Percentiles rank a stretch among this genome's conserved stretches.
Conservation (phyloP, 108 stramenopile species). For the Pseudonitzschia pungens region DNA sequence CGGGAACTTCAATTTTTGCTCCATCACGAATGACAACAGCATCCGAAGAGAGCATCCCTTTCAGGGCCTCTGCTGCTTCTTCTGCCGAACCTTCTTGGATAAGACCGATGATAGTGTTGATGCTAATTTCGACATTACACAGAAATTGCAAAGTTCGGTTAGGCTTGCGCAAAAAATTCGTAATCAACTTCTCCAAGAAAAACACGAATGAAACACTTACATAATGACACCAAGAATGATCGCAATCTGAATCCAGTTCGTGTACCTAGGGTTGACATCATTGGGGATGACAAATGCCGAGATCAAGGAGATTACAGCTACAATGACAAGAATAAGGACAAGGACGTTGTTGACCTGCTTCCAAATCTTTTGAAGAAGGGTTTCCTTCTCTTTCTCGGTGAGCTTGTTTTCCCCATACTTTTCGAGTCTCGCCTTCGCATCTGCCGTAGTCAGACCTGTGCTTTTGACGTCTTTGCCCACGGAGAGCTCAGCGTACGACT, state of each 20-base stretch:
- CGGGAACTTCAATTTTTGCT: slow-evolving; percentile 65
- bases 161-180: too few relatives aligned
- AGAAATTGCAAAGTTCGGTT: background rate
- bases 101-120: slow-evolving; percentile 80
- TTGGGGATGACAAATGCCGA: slow-evolving; percentile 43
- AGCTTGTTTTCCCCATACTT: slow-evolving; percentile 76
- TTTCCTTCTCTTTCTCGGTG: slow-evolving; percentile 65
- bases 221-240: slow-evolving; percentile 67
- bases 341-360: slow-evolving; percentile 78
- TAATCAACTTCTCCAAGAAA: too few relatives aligned
- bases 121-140: slow-evolving; percentile 18
- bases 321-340: slow-evolving; percentile 72
- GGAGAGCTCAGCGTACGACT: slow-evolving; percentile 40
- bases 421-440: slow-evolving; percentile 57
- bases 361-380: slow-evolving; percentile 75
- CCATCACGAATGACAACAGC: slow-evolving; percentile 73
- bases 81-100: slow-evolving; percentile 84
- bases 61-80: slow-evolving; percentile 75
- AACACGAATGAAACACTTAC: slow-evolving; percentile 32
- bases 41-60: slow-evolving; percentile 77
- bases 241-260: slow-evolving; percentile 68
- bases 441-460: slow-evolving; percentile 52
- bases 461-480: slow-evolving; percentile 45
- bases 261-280: slow-evolving; percentile 30
- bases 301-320: slow-evolving; percentile 67